Conservation (phyloP, 768 basidiomycete genomes). For the Boletales sp. region DNA sequence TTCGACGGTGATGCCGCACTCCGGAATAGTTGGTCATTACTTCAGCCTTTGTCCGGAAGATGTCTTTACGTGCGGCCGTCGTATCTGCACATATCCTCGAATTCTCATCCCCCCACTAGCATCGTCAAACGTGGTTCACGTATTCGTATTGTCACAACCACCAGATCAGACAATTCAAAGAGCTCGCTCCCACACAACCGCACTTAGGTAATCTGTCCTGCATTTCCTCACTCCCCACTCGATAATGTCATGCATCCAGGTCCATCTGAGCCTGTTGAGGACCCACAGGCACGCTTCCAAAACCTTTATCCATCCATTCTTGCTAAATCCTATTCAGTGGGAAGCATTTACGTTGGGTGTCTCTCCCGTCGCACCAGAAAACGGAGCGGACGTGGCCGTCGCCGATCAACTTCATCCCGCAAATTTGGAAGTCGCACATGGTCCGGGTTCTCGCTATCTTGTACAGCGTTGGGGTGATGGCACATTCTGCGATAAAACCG, state of each 20-base stretch:
- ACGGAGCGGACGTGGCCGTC: slow-evolving; percentile 61
- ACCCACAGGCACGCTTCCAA: slow-evolving; percentile 61
- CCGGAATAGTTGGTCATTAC: slow-evolving; percentile 76
- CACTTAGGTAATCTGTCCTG: slow-evolving; percentile 53
- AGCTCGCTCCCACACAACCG: slow-evolving; percentile 61
- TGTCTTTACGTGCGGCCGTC: slow-evolving; percentile 77
- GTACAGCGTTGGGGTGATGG: slow-evolving; percentile 91
- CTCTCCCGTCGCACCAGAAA: slow-evolving; percentile 57
- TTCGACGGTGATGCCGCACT: slow-evolving; percentile 60
- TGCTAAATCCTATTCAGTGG: slow-evolving; percentile 45
- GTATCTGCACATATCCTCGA: slow-evolving; percentile 23
- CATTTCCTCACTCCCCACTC: slow-evolving; percentile 16
- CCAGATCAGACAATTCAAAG: slow-evolving; percentile 95
- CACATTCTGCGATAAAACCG: slow-evolving; percentile 90
- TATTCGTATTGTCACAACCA: slow-evolving; percentile 95
- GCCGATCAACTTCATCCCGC: slow-evolving; percentile 61
- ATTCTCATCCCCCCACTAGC: slow-evolving; percentile 45
- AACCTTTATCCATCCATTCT: slow-evolving; percentile 20
- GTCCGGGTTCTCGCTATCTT: slow-evolving; percentile 83
- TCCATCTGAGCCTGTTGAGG: slow-evolving; percentile 77
- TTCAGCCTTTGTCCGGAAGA: slow-evolving; percentile 72
- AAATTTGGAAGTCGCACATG: slow-evolving; percentile 74
- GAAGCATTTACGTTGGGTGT: slow-evolving; percentile 76
- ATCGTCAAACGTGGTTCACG: slow-evolving; percentile 93
- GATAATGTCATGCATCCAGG: slow-evolving; percentile 41